Base-by-base conservation (phyloP, 2,329 filamentous ascomycete species). In the Penicillium occitanis region DNA sequence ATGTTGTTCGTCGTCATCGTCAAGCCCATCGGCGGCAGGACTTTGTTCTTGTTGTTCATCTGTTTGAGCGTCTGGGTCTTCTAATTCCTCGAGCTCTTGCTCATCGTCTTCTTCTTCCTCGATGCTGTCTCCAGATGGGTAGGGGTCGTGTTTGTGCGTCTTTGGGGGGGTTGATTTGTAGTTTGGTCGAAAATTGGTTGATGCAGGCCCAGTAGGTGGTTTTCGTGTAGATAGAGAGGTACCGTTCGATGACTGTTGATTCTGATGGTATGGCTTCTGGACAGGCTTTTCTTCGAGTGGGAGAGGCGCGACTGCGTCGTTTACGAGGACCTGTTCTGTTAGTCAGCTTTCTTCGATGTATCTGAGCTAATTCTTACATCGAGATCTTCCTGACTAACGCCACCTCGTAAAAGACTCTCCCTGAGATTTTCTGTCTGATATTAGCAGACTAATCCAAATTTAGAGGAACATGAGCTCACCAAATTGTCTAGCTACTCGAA, bases 341-440 rank as follows among this genome's bases (percentile, higher is more conserved):
- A 55, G 28, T 10, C 2, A 58, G 30, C 2, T 3, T 58, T 30
- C 51, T 19, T 53, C 25, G 35, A 62, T 33, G 2, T 11, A 35
- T 35, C 33, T 35, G 33, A 35, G 33, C 33, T 13, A 35, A 5
- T 35, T 30, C 70, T 75, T 70, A 84, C 80, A 67, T 83, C 78
- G 33, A 87, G 76, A 22, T 81, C 83, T 58, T 85, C 81, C 22
- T 73, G 71, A 25, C 81, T 81, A 65, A 86, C 74, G 6, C 85
- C 85, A 19, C 84, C 84, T 53, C 77, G 77, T 67, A 83, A 79
- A 11, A 87, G 78, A 17, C 83, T 81, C 35, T 77, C 78, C 67
- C 78, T 82, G 62, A 86, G 77, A 48, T 80, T 77, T 67, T 79
- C 83, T 84, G 11, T 50, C 48, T 17, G 13, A 65, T 25, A n/a